Percentiles rank a stretch among this genome's conserved stretches.
Conservation (phyloP, 441 rosid genomes). For the Croton laevigatus region DNA sequence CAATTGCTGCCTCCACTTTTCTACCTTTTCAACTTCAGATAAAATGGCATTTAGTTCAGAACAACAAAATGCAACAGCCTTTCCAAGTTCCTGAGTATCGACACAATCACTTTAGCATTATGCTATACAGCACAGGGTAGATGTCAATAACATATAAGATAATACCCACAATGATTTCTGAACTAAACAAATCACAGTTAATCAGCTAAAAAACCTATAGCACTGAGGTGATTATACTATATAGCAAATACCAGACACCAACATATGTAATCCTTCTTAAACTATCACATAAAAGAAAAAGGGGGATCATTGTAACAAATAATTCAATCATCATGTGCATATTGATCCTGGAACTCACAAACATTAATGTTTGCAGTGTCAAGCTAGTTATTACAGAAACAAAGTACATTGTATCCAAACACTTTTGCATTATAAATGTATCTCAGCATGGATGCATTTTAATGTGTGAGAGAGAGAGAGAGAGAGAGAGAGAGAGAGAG, state of each 20-base stretch:
- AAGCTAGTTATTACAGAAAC: not conserved
- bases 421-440: not conserved
- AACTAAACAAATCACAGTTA: not conserved
- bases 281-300: not conserved
- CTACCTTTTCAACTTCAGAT: constrained; percentile 52
- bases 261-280: not conserved
- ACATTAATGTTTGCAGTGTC: not conserved
- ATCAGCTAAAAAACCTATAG: not conserved
- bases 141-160: constrained; percentile 8
- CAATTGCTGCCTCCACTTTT: constrained; percentile 53
- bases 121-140: not conserved
- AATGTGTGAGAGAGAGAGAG: not conserved
- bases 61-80: constrained; percentile 50
- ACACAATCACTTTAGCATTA: constrained; percentile 8
- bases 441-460: not conserved
- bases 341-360: not conserved
- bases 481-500: not conserved
- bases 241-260: not conserved
- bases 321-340: not conserved
- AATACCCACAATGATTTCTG: not conserved
- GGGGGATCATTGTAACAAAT: not conserved
- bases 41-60: constrained; percentile 46
- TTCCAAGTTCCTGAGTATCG: constrained; percentile 47
- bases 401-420: not conserved
- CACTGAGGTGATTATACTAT: not conserved